Evolutionary conservation across 75 land plant species (phyloP).

Genomic region (Pinus taeda): DNA sequence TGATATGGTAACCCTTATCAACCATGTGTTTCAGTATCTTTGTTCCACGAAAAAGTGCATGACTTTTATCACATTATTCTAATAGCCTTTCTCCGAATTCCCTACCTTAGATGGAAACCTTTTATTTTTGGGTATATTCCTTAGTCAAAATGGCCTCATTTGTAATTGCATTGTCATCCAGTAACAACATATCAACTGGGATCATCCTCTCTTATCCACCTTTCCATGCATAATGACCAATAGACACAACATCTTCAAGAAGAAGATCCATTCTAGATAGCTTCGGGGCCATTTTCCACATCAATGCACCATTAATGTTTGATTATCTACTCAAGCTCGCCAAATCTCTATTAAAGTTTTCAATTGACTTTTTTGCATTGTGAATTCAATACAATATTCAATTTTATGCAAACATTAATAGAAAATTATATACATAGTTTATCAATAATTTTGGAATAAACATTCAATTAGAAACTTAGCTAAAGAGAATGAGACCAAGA

Average conservation of each 20-base stretch:
- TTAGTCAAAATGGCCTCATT: too few species aligned
- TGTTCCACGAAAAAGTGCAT: conserved; percentile 92
- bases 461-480: too few species aligned
- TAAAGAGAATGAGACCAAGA: too few species aligned
- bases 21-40: conserved; percentile 90
- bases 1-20: conserved; percentile 81
- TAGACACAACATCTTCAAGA: conserved; percentile 92
- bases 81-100: conserved; percentile 66
- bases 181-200: conserved; percentile 87
- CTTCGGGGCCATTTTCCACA: conserved; percentile 96
- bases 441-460: too few species aligned
- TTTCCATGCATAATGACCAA: conserved; percentile 69
- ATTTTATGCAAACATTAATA: too few species aligned
- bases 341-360: conserved; percentile 84
- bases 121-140: conserved; percentile 97
- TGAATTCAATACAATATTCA: too few species aligned
- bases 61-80: conserved; percentile 72
- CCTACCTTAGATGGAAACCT: conserved; percentile 73
- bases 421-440: too few species aligned
- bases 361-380: conserved; percentile 84
- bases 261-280: conserved; percentile 84
- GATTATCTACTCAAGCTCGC: conserved; percentile 82
- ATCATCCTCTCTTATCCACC: conserved; percentile 83
- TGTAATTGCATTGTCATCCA: too few species aligned
- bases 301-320: conserved; percentile 86